Evolutionary conservation across 306 rosid species (phyloP), one percentile per base, ranked within the genome.

Genomic region (Psophocarpus tetragonolobus): DNA sequence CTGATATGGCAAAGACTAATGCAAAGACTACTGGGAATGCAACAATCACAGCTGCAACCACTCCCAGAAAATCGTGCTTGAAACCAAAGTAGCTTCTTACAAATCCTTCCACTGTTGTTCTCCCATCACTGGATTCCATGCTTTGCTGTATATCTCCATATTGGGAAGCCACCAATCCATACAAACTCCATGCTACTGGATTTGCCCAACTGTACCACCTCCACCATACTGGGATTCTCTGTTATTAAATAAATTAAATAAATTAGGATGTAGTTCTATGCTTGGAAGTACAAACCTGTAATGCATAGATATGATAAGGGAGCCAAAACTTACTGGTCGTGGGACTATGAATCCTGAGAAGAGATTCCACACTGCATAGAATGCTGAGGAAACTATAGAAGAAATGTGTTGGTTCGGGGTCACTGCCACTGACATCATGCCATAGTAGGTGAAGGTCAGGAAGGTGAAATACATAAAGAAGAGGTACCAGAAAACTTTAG

Each of bases 211-310:
- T 77, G 75, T 82, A 88, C 90, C 92, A 88, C 38, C 88, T 88
- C 92, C 92, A 85, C 88, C 86, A 82, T n/a, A 84, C 68, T 29
- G 92, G 92, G 42, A 88, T 88, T 15, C 81, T 86, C 92, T 88
- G 71, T 78, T 47, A 41, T 32, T 11, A 56, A 3, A 24, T 12
- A 57, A 39, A 21, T 6, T 36, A 41, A 11, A 80, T 20, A 29
- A 20, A 2, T 80, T 63, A 80, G 4, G 8, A 42, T 30, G 0
- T 29, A 5, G 15, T 77, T 29, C 9, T 42, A 35, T 29, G 26
- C 17, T 17, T 56, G 15, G 29, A 30, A 23, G 18, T 39, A 27
- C 15, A 9, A 68, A 26, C 4, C 5, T 13, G 12, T 0, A 17
- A 9, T 26, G 29, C n/a, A 30, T n/a, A 2, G 9, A 30, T 20